These are phyloP conservation scores for Cordyceps cicadae DNA, from an alignment of 2,329 filamentous ascomycete genomes.

Conservation along the genomic window DNA sequence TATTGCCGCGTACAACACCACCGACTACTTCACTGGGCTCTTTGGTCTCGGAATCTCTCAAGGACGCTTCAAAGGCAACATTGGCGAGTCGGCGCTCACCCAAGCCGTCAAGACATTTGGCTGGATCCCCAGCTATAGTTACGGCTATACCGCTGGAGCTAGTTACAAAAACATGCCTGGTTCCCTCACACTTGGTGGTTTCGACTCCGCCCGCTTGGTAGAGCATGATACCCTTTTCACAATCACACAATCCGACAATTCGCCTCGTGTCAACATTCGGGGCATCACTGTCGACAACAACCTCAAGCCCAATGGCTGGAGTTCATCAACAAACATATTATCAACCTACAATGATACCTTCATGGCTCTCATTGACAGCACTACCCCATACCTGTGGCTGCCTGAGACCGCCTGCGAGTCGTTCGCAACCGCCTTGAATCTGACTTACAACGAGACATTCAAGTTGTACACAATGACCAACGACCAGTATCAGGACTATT, in stretches of 20 bases:
- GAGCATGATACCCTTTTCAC: constrained; percentile 53
- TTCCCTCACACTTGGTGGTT: constrained; percentile 62
- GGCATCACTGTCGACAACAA: constrained; percentile 36
- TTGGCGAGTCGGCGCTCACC: constrained; percentile 44
- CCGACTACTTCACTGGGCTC: constrained; percentile 44
- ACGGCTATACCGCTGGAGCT: constrained; percentile 70
- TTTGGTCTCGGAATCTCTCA: constrained; percentile 49
- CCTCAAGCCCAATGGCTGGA: constrained; percentile 30
- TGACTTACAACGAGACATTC: constrained; percentile 56
- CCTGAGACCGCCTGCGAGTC: constrained; percentile 51
- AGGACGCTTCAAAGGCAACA: constrained; percentile 41
- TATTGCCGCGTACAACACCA: constrained; percentile 46
- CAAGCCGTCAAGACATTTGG: constrained; percentile 51
- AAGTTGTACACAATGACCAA: constrained; percentile 57
- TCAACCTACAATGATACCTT: constrained; percentile 40
- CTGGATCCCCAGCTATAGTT: constrained; percentile 62
- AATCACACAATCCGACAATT: constrained; percentile 44
- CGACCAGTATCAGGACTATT: constrained; percentile 43
- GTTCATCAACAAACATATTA: constrained; percentile 28
- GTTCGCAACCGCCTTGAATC: constrained; percentile 55
- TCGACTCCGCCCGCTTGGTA: constrained; percentile 54
- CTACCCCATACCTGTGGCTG: constrained; percentile 56
- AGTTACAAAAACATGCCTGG: constrained; percentile 48
- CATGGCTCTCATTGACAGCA: constrained; percentile 52
- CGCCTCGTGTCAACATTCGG: constrained; percentile 53